Conservation (phyloP, 805 yeast species). For the Kodamaea sagamina region DNA sequence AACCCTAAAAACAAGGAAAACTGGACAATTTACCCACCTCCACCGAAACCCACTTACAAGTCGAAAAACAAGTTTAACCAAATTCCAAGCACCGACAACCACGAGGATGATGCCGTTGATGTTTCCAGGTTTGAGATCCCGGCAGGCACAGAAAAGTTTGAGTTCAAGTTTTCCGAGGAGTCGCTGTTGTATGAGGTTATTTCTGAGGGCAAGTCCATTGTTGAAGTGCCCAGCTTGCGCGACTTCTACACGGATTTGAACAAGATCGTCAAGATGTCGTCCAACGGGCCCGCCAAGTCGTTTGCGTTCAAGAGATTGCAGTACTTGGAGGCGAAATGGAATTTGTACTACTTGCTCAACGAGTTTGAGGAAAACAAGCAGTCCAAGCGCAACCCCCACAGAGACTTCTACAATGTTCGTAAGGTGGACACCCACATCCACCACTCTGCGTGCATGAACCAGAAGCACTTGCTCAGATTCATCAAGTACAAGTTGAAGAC, state of each 20-base stretch:
- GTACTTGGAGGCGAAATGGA: constrained; percentile 96
- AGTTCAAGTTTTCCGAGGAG: constrained; percentile 53
- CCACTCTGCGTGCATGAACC: constrained; percentile 99
- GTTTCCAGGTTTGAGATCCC: constrained; percentile 60
- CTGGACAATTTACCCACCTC: constrained; percentile 89
- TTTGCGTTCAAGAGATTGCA: constrained; percentile 93
- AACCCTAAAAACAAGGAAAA: constrained; percentile 78
- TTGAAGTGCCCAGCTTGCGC: constrained; percentile 74
- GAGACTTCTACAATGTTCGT: constrained; percentile 95
- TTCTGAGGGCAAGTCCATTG: constrained; percentile 36
- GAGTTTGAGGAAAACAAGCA: constrained; percentile 92
- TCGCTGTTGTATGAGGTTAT: constrained; percentile 67
- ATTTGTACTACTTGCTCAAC: constrained; percentile 79
- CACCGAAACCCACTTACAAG: constrained; percentile 82
- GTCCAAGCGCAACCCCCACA: constrained; percentile 90
- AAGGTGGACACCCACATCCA: constrained; percentile 98
- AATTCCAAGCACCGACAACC: constrained; percentile 33
- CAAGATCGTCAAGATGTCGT: constrained; percentile 67
- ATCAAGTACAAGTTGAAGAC: constrained; percentile 93
- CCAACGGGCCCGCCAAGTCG: constrained; percentile 95
- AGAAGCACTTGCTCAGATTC: constrained; percentile 90
- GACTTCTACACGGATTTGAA: constrained; percentile 88
- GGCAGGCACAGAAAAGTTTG: constrained; percentile 39
- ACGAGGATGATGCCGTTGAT: constrained; percentile 56
- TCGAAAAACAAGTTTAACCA: constrained; percentile 60